Evolutionary conservation across 2,329 filamentous ascomycete genomes (phyloP).

Genomic region (Colletotrichum neosansevieriae): DNA sequence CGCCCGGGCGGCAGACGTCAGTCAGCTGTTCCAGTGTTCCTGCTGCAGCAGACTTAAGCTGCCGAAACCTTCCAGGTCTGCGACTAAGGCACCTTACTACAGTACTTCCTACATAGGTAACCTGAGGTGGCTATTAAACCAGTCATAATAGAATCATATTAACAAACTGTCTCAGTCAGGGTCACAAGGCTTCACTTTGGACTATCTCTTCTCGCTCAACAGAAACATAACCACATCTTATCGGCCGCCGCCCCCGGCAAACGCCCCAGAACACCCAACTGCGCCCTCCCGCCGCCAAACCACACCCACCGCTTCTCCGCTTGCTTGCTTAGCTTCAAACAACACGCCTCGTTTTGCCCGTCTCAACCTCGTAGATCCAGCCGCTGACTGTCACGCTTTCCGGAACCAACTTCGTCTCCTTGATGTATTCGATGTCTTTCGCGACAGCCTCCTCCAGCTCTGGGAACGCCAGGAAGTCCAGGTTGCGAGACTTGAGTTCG

Average conservation of each 20-base stretch:
- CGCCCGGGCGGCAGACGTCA: background rate
- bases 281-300: background rate
- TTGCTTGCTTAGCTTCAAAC: slow-evolving; percentile 45
- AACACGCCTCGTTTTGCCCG: slow-evolving; percentile 61
- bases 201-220: background rate
- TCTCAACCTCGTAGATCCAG: slow-evolving; percentile 84
- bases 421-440: slow-evolving; percentile 75
- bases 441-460: slow-evolving; percentile 73
- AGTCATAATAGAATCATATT: background rate
- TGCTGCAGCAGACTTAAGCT: too few relatives aligned
- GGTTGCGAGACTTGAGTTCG: slow-evolving; percentile 41
- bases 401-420: slow-evolving; percentile 69
- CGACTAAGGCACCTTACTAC: too few relatives aligned
- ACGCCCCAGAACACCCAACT: background rate
- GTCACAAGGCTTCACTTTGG: background rate
- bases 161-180: background rate
- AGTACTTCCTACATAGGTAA: too few relatives aligned
- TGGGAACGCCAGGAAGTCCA: slow-evolving; percentile 76
- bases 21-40: too few relatives aligned
- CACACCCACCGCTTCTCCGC: slow-evolving; percentile 11
- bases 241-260: background rate
- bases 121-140: too few relatives aligned
- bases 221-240: background rate
- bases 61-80: too few relatives aligned
- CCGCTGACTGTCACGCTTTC: slow-evolving; percentile 73